Base-by-base conservation (phyloP, 768 basidiomycete species). In the Russula emetica region DNA sequence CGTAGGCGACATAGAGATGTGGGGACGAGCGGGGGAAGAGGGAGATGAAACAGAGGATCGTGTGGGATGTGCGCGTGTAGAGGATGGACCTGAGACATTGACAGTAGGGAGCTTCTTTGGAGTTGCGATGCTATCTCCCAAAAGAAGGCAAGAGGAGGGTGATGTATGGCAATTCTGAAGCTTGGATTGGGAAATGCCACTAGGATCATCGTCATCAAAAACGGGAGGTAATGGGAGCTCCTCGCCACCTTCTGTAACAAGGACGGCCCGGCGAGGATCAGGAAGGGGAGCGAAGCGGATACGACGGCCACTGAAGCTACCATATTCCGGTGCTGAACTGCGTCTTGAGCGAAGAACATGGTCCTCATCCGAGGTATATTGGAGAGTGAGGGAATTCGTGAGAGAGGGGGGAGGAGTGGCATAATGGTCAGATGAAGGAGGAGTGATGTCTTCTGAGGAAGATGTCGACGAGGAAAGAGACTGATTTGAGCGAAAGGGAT, bases 241-340 rank as follows among this genome's bases (percentile, higher is more conserved):
- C 56, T 74, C 74, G 67, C 76, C 78, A 70, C 79, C 75, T 66
- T 78, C 78, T 28, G 72, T 73, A 63, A 77, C 71, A 67, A 77
- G 67, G 64, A 80, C 77, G 56, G 82, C 79, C 56, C 83, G 79
- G 26, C 83, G 79, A 1, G 90, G 88, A 69, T 90, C 87, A 1
- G 93, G 93, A 20, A 94, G 82, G 1, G 93, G 93, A 0, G 93
- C 92, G 66, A 94, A 94, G 64, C 89, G 83, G 63, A 94, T 93
- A 53, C 76, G 75, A 36, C 73, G 72, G 45, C 55, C 56, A 10
- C 70, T 66, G 5, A 61, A 55, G 40, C 45, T 26, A 44, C 34
- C 13, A 26, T 18, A 58, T 24, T 63, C 61, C 3, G 50, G 50
- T 2, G 50, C 44, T 2, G 62, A 63, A 22, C 36, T 45, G 24